These are phyloP conservation scores for Phytophthora melonis DNA, from an alignment of 352 stramenopile genomes.

Conservation along the genomic window DNA sequence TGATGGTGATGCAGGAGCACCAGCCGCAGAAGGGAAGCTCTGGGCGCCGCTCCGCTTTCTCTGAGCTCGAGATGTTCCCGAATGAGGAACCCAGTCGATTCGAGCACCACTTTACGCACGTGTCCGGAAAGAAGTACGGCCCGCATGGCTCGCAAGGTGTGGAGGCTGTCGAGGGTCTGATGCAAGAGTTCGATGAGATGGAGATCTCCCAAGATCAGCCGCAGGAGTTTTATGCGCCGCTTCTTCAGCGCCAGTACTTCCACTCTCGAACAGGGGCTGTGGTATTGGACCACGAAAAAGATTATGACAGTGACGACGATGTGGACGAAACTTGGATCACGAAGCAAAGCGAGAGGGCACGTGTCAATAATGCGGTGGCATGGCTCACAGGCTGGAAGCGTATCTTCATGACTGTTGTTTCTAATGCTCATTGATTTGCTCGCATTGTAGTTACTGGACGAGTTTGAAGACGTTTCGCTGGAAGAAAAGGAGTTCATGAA, in stretches of 20 bases:
- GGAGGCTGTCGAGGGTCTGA: constrained; percentile 61
- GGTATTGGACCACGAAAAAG: constrained; percentile 83
- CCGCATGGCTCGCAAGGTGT: constrained; percentile 35
- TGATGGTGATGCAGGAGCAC: constrained; percentile 60
- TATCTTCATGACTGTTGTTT: not conserved
- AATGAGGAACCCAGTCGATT: constrained; percentile 64
- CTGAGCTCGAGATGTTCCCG: constrained; percentile 63
- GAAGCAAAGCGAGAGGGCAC: constrained; percentile 83
- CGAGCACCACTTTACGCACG: constrained; percentile 73
- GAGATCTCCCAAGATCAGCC: constrained; percentile 65
- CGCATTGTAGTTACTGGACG: constrained; percentile 71
- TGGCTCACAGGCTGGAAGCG: not conserved
- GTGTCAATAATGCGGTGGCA: not conserved
- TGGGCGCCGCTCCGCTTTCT: constrained; percentile 45
- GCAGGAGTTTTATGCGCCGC: constrained; percentile 74
- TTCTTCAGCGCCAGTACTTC: constrained; percentile 90
- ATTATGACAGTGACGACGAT: constrained; percentile 91
- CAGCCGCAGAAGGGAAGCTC: constrained; percentile 30
- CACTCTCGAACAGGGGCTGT: constrained; percentile 87
- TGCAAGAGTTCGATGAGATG: constrained; percentile 83
- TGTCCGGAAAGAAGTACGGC: constrained; percentile 63
- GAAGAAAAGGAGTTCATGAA: constrained; percentile 93
- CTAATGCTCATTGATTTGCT: constrained; percentile 6
- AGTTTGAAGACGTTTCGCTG: constrained; percentile 89
- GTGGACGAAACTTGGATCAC: constrained; percentile 92